A percentile compares a stretch with the other conserved stretches of the same genome.
These are phyloP conservation scores for Trichoderma cornu-damae DNA, from an alignment of 2,329 filamentous ascomycete genomes.

Conservation along the genomic window DNA sequence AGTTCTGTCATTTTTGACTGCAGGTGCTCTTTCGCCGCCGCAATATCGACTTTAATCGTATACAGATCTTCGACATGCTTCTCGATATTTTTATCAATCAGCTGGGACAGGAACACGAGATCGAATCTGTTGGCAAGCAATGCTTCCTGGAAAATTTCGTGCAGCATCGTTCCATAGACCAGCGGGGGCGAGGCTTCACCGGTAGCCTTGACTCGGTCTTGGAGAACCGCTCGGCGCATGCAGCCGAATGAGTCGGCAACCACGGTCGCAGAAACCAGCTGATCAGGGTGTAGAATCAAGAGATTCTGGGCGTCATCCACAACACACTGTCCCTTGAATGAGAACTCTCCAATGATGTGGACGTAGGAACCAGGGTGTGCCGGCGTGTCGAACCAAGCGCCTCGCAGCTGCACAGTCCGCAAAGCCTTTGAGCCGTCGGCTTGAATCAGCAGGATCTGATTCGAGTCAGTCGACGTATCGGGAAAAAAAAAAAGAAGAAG, in stretches of 20 bases:
- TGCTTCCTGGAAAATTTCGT: slow-evolving; percentile 92
- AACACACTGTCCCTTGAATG: slow-evolving; percentile 64
- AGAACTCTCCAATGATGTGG: slow-evolving; percentile 78
- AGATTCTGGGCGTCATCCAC: slow-evolving; percentile 79
- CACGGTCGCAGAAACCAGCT: slow-evolving; percentile 89
- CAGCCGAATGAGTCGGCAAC: slow-evolving; percentile 96
- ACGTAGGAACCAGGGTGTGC: slow-evolving; percentile 71
- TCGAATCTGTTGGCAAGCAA: slow-evolving; percentile 81
- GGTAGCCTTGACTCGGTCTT: slow-evolving; percentile 90
- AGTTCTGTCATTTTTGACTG: slow-evolving; percentile 78
- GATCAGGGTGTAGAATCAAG: slow-evolving; percentile 88
- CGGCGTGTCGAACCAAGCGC: slow-evolving; percentile 80
- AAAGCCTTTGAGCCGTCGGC: slow-evolving; percentile 64
- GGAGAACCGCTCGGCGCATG: slow-evolving; percentile 81
- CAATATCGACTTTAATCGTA: slow-evolving; percentile 70
- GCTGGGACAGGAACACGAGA: slow-evolving; percentile 55
- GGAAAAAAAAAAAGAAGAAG: no score
- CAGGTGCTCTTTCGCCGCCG: slow-evolving; percentile 72
- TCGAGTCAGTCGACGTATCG: neutral
- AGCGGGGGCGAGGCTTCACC: slow-evolving; percentile 73
- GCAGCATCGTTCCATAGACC: slow-evolving; percentile 87
- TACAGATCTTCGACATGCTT: slow-evolving; percentile 86
- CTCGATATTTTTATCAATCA: slow-evolving; percentile 65
- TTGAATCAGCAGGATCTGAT: slow-evolving; percentile 73
- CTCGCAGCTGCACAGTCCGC: slow-evolving; percentile 70